phyloP scores from a whole-genome alignment of 2,329 filamentous ascomycete genomes.

The Beauveria sp. region DNA sequence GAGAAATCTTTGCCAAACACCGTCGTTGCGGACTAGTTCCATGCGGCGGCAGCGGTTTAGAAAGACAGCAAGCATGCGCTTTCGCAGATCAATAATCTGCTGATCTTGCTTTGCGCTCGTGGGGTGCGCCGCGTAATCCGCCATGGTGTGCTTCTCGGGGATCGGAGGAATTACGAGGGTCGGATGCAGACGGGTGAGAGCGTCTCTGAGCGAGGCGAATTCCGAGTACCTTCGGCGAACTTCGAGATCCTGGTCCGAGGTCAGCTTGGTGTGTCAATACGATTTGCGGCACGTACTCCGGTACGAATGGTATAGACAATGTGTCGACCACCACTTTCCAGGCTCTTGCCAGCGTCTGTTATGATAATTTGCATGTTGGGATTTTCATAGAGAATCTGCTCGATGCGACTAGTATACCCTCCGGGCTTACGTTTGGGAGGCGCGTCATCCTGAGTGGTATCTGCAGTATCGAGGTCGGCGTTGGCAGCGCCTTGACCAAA shows the following conservation, averaged over 20 bases:
- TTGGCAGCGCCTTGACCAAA: conserved; percentile 19
- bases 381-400: conserved; percentile 95
- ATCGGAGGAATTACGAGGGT: conserved; percentile 95
- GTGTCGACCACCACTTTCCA: conserved; percentile 83
- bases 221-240: conserved; percentile 94
- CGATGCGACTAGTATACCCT: conserved; percentile 89
- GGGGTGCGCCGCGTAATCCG: conserved; percentile 94
- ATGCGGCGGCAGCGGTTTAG: conserved; percentile 88
- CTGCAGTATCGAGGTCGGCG: conserved; percentile 42
- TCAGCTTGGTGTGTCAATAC: conserved; percentile 1
- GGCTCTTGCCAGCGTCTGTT: conserved; percentile 89
- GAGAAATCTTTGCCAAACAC: conserved; percentile 95
- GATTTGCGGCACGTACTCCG: conserved; percentile 50
- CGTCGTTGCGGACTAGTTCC: conserved; percentile 85
- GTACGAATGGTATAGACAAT: conserved; percentile 98
- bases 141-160: conserved; percentile 97
- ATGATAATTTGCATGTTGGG: conserved; percentile 86
- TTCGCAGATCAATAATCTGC: conserved; percentile 91
- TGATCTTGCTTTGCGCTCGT: conserved; percentile 97
- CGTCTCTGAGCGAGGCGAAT: conserved; percentile 83
- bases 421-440: conserved; percentile 65
- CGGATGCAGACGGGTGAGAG: conserved; percentile 84
- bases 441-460: conserved; percentile 32
- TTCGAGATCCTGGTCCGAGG: conserved; percentile 67
- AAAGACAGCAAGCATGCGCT: conserved; percentile 95